Conservation (phyloP, 257 asterid species). For the Nyctanthes arbortristis region DNA sequence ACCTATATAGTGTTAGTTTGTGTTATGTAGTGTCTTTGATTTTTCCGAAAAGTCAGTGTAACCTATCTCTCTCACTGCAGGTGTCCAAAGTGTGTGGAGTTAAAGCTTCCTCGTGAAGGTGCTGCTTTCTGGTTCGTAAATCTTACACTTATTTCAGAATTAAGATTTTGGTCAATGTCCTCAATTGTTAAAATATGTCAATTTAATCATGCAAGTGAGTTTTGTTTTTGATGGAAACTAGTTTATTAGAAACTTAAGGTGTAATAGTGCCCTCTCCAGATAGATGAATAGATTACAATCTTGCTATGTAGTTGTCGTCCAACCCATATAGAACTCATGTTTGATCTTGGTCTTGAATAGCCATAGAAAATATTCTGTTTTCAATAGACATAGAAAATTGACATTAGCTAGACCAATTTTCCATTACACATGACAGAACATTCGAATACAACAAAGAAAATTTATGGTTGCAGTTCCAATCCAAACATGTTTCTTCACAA, state of each 20-base stretch:
- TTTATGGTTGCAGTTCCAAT: too few species aligned
- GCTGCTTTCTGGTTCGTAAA: constrained; percentile 96
- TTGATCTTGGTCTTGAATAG: neutral
- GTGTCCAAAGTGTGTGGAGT: constrained; percentile 91
- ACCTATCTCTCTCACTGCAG: constrained; percentile 33
- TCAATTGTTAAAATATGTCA: neutral
- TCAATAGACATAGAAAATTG: too few species aligned
- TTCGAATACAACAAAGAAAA: too few species aligned
- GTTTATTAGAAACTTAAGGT: neutral
- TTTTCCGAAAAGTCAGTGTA: neutral
- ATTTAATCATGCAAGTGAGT: neutral
- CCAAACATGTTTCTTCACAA: too few species aligned
- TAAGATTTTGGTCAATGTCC: constrained; percentile 3
- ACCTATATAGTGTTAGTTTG: constrained; percentile 2
- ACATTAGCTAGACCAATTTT: too few species aligned
- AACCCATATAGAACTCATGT: neutral
- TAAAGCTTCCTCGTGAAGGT: constrained; percentile 92
- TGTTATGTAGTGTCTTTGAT: constrained; percentile 13
- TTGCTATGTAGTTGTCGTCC: neutral
- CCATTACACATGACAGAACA: too few species aligned
- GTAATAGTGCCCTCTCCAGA: neutral
- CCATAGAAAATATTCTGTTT: too few species aligned
- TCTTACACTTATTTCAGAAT: constrained; percentile 18
- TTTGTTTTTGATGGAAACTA: neutral
- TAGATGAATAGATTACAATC: neutral